Percentiles rank a stretch among this genome's conserved stretches.
Evolutionary conservation across 768 basidiomycete genomes (phyloP).

Genomic region (Suillus subaureus): DNA sequence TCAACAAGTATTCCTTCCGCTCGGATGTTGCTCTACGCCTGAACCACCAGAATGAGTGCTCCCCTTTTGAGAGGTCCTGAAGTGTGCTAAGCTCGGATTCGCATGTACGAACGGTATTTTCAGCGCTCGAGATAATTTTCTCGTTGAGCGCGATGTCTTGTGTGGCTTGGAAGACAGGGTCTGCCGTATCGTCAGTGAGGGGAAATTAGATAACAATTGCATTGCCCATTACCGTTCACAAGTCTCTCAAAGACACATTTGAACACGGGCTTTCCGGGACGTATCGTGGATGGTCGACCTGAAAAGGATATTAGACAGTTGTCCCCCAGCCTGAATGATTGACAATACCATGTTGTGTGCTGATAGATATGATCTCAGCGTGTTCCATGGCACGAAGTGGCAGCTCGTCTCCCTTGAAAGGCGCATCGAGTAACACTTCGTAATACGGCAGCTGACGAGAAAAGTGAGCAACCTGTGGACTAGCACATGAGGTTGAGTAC

Average conservation of each 20-base stretch:
- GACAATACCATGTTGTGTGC: slow-evolving; percentile 66
- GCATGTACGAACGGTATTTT: slow-evolving; percentile 65
- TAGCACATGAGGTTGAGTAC: slow-evolving; percentile 37
- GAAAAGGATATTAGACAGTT: neutral
- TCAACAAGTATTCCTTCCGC: slow-evolving; percentile 67
- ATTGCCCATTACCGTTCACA: slow-evolving; percentile 57
- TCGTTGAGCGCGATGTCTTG: slow-evolving; percentile 85
- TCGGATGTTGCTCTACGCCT: slow-evolving; percentile 52
- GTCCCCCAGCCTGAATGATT: neutral
- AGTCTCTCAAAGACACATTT: slow-evolving; percentile 83
- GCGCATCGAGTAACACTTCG: slow-evolving; percentile 76
- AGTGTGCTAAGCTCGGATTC: slow-evolving; percentile 77
- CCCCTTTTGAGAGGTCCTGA: slow-evolving; percentile 59
- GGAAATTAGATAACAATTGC: slow-evolving; percentile 2
- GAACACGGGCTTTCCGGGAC: slow-evolving; percentile 90
- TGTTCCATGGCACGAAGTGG: slow-evolving; percentile 86
- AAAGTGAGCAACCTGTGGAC: slow-evolving; percentile 14
- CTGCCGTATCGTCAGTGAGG: slow-evolving; percentile 36
- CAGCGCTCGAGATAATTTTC: slow-evolving; percentile 57
- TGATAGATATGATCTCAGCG: slow-evolving; percentile 82
- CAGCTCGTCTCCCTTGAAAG: slow-evolving; percentile 90
- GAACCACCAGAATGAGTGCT: slow-evolving; percentile 47
- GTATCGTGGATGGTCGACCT: slow-evolving; percentile 84
- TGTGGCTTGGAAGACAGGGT: slow-evolving; percentile 74
- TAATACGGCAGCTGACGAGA: slow-evolving; percentile 72